Base-by-base conservation (phyloP, 345 rosid species). In the Camelina hispida region DNA sequence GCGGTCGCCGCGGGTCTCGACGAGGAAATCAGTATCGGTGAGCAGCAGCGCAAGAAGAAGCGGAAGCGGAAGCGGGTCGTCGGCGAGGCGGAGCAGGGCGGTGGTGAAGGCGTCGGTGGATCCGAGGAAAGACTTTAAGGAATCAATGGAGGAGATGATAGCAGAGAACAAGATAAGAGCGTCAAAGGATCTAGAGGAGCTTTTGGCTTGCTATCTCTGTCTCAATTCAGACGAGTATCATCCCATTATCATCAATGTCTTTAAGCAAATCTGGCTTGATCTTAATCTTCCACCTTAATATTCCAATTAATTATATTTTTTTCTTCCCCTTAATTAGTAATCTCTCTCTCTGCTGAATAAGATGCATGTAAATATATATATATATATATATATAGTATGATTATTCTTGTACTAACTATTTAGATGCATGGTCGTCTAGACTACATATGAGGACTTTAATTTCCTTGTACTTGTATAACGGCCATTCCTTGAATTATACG, bases 91-190 rank as follows among this genome's bases (percentile, higher is more conserved):
- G 10, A 87, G 96, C 61, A 66, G 84, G 44, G 99, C 98, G 38
- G 80, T 96, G 15, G 91, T 91, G 81, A 96, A 95, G 71, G 86
- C 90, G 42, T 93, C 98, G 9, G 81, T 74, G 32, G 91, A 96
- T 76, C 97, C 99, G 4, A 85, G 72, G 81, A 90, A 74, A 59
- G 99, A 96, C 53, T 96, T 96, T 88, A 86, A 85, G 63, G 97
- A 93, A 2, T 96, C 99, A 1, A 96, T 96, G 98, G 85, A 93
- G 88, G 99, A 96, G 83, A 96, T 95, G 99, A 95, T 95, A 8
- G 76, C 75, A 47, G 96, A 89, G 83, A 88, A 90, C 81, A 87
- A 91, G 56, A 86, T 96, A 78, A 89, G 82, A 56, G 80, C 79
- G 14, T 85, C 97, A 0, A 87, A 88, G 79, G 97, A 92, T 32